These are phyloP conservation scores for Silene latifolia DNA, from an alignment of 148 eudicot species.

Conservation along the genomic window DNA sequence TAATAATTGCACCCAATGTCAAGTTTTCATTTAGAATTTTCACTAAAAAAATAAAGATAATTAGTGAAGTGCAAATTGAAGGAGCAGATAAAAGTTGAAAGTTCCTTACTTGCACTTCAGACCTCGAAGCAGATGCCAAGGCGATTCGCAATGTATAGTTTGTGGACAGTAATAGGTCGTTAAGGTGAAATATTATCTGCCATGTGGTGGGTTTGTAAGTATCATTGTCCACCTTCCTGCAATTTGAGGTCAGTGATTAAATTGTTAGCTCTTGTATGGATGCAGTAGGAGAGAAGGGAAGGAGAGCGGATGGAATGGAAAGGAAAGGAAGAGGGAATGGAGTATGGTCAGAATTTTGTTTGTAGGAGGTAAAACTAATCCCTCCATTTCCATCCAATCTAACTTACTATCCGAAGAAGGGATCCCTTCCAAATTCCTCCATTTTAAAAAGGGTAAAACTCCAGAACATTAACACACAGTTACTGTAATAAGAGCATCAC, in stretches of 20 bases:
- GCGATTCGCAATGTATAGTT: constrained; percentile 65
- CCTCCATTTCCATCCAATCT: too few species aligned
- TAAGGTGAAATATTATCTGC: constrained; percentile 44
- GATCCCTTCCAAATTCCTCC: too few species aligned
- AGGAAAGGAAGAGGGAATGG: neutral
- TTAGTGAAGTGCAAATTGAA: too few species aligned
- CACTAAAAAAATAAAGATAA: neutral
- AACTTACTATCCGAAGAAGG: too few species aligned
- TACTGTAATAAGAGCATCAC: constrained; percentile 10
- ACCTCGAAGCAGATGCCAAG: constrained; percentile 54
- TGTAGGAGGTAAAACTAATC: too few species aligned
- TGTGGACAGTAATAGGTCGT: constrained; percentile 23
- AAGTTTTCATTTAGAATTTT: neutral
- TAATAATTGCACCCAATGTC: neutral
- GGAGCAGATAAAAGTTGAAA: neutral
- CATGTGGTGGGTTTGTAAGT: constrained; percentile 53
- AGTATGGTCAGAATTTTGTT: too few species aligned
- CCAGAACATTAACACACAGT: neutral
- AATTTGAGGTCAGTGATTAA: neutral
- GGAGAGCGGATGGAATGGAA: neutral
- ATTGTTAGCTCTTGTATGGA: neutral
- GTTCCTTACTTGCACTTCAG: constrained; percentile 55
- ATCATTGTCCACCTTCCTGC: constrained; percentile 33
- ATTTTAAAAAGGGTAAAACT: neutral
- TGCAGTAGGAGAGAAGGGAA: neutral